phyloP scores from a whole-genome alignment of 345 rosid genomes.

The Brassica incana region DNA sequence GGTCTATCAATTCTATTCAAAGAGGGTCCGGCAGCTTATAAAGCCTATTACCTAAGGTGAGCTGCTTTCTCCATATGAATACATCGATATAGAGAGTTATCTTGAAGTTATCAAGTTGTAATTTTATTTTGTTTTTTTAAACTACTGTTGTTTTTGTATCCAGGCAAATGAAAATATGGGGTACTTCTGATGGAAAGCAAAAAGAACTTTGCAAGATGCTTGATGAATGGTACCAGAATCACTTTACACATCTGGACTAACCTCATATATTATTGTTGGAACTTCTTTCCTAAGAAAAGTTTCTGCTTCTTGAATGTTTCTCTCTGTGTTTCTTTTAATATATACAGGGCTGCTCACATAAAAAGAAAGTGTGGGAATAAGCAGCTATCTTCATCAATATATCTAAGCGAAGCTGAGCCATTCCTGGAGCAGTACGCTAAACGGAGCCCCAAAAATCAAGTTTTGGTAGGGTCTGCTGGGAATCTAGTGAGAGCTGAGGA shows the following conservation, averaged over 20 bases:
- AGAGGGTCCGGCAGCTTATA: constrained; percentile 88
- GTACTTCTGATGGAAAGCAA: constrained; percentile 82
- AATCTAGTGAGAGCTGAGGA: constrained; percentile 70
- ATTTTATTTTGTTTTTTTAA: not conserved
- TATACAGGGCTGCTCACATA: constrained; percentile 73
- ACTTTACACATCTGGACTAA: constrained; percentile 20
- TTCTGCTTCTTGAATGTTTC: constrained; percentile 4
- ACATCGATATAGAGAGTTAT: constrained; percentile 8
- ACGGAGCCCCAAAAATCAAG: constrained; percentile 68
- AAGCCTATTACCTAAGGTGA: constrained; percentile 72
- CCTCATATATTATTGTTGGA: not conserved
- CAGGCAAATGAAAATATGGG: constrained; percentile 95
- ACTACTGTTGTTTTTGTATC: constrained; percentile 13
- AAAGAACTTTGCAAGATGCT: constrained; percentile 84
- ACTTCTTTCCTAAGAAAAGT: not conserved
- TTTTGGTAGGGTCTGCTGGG: constrained; percentile 90
- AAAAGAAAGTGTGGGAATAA: constrained; percentile 66
- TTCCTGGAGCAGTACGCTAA: constrained; percentile 86
- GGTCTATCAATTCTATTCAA: constrained; percentile 83
- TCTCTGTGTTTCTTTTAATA: constrained; percentile 6
- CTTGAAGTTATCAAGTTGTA: not conserved
- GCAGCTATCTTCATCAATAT: constrained; percentile 72
- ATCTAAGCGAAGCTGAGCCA: constrained; percentile 92
- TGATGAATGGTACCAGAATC: constrained; percentile 78
- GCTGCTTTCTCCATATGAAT: constrained; percentile 15